These are phyloP conservation scores for Myrica gale DNA, from an alignment of 306 rosid species.

Conservation along the genomic window DNA sequence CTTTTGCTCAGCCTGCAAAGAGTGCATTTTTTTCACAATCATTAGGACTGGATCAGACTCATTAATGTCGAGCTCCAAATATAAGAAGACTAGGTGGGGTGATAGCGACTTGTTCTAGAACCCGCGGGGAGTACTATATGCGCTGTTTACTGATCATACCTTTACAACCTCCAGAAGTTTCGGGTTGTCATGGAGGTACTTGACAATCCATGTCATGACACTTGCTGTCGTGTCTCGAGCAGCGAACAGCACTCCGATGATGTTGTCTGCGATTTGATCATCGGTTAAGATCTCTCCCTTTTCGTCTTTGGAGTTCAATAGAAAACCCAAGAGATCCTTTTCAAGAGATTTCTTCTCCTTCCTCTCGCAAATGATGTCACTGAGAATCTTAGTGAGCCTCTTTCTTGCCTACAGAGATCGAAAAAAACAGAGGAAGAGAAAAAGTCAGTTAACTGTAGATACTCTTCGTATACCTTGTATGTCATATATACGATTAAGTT, in stretches of 20 bases:
- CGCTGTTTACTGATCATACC: constrained; percentile 39
- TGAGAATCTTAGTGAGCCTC: constrained; percentile 54
- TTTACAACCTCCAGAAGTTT: constrained; percentile 72
- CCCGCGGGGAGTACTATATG: not conserved
- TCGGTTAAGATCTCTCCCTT: constrained; percentile 52
- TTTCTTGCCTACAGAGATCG: constrained; percentile 57
- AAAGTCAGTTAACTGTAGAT: not conserved
- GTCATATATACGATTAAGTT: not conserved
- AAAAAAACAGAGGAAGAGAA: not conserved
- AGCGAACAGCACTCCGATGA: constrained; percentile 89
- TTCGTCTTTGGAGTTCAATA: constrained; percentile 57
- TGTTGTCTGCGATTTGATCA: constrained; percentile 77
- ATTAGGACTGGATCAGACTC: not conserved
- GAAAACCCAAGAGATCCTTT: constrained; percentile 62
- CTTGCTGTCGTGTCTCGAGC: constrained; percentile 96
- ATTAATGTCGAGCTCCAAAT: not conserved
- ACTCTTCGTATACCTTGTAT: not conserved
- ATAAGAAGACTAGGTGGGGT: constrained; percentile 2
- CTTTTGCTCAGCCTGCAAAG: constrained; percentile 67
- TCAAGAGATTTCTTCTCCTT: constrained; percentile 51
- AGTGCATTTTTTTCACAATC: constrained; percentile 16
- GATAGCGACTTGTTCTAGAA: not conserved
- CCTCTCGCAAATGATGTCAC: constrained; percentile 61
- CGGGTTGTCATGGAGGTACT: constrained; percentile 73
- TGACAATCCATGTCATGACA: constrained; percentile 83